Conservation (phyloP, 495 filamentous ascomycete species). For the Xylaria acuta region DNA sequence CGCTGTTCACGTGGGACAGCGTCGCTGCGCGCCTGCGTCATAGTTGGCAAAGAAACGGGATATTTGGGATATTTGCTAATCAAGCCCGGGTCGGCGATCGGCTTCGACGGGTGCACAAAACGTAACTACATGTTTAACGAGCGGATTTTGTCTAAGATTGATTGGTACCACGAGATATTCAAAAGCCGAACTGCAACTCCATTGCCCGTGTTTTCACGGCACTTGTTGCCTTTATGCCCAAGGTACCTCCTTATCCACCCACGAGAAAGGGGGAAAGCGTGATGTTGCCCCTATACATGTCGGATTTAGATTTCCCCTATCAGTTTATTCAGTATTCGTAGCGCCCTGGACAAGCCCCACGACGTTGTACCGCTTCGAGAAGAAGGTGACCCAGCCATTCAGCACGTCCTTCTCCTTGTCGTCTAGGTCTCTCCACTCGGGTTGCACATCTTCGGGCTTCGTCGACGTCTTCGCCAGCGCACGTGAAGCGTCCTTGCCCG, state of each 20-base stretch:
- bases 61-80: conserved; percentile 12
- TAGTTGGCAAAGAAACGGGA: not conserved
- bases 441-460: conserved; percentile 79
- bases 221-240: not conserved
- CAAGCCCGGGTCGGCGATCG: conserved; percentile 10
- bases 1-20: conserved; percentile 15
- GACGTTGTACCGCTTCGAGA: conserved; percentile 93
- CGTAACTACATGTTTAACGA: not conserved
- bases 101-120: not conserved
- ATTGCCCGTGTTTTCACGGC: not conserved
- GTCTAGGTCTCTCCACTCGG: conserved; percentile 83
- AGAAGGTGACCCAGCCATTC: conserved; percentile 93
- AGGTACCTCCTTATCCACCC: not conserved
- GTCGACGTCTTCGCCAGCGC: conserved; percentile 86
- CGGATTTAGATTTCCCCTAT: not conserved
- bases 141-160: conserved; percentile 9
- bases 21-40: conserved; percentile 5
- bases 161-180: conserved; percentile 21
- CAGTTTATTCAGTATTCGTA: conserved; percentile 49
- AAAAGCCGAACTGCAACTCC: not conserved
- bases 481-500: conserved; percentile 91
- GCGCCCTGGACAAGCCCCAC: conserved; percentile 77
- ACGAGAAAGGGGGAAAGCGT: not conserved
- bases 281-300: not conserved
- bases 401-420: conserved; percentile 89